Evolutionary conservation across 768 basidiomycete species (phyloP).

Genomic region (Multifurca ochricompacta): DNA sequence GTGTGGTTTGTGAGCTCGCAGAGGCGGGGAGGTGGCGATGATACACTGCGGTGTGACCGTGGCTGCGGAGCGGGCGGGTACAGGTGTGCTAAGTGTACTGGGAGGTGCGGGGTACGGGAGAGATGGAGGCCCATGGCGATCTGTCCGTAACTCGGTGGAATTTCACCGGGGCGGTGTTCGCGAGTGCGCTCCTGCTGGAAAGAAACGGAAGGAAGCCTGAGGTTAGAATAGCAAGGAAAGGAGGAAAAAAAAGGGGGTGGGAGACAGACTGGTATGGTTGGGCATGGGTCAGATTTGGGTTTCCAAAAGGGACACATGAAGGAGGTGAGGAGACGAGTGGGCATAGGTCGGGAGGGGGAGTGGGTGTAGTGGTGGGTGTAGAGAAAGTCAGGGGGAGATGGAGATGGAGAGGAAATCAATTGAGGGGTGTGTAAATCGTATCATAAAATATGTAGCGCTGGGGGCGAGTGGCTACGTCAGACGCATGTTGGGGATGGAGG

Average conservation of each 20-base stretch:
- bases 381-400: too few relatives aligned
- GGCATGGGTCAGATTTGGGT: not conserved
- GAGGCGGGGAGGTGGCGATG: constrained; percentile 18
- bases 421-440: too few relatives aligned
- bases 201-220: too few relatives aligned
- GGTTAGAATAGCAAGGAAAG: not conserved
- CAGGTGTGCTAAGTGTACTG: constrained; percentile 28
- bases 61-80: not conserved
- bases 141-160: constrained; percentile 62
- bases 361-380: too few relatives aligned
- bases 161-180: constrained; percentile 32
- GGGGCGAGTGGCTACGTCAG: too few relatives aligned
- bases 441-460: too few relatives aligned
- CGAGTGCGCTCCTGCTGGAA: constrained; percentile 29
- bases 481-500: too few relatives aligned
- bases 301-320: constrained; percentile 12
- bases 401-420: too few relatives aligned
- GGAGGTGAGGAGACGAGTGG: constrained; percentile 10
- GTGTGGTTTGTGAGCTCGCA: constrained; percentile 12
- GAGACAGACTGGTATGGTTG: not conserved
- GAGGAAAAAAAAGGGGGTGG: not conserved
- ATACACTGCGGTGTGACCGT: not conserved
- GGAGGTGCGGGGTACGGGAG: constrained; percentile 67
- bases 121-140: constrained; percentile 77
- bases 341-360: not conserved